Evolutionary conservation across 441 rosid species (phyloP).

Genomic region (Daphne laureola): DNA sequence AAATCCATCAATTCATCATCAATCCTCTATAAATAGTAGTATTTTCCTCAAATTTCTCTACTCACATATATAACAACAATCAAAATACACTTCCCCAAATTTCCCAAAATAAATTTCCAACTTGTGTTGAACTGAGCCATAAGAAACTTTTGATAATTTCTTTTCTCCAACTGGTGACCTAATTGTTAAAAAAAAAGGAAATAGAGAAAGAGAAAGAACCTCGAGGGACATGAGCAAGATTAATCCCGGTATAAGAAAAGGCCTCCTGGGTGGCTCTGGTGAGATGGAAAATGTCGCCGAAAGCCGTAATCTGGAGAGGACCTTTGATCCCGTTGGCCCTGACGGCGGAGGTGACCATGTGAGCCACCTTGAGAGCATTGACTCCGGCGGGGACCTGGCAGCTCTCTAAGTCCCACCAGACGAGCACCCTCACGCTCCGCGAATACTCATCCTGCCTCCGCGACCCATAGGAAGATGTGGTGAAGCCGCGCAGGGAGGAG

Average conservation of each 20-base stretch:
- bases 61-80: too few species aligned
- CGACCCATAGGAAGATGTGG: conserved; percentile 16
- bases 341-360: conserved; percentile 47
- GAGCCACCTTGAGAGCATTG: conserved; percentile 53
- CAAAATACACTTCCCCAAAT: too few species aligned
- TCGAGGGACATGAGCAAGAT: conserved; percentile 54
- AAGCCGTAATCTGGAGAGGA: conserved; percentile 77
- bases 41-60: too few species aligned
- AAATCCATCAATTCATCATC: too few species aligned
- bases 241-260: conserved; percentile 63
- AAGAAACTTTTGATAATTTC: too few species aligned
- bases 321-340: conserved; percentile 78
- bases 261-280: conserved; percentile 72
- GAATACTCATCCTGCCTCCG: conserved; percentile 41
- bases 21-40: too few species aligned
- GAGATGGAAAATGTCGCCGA: conserved; percentile 64
- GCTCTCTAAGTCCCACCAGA: conserved; percentile 99
- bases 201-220: conserved; percentile 24
- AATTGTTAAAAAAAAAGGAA: too few species aligned
- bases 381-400: conserved; percentile 52
- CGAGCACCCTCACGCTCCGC: conserved; percentile 53
- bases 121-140: too few species aligned
- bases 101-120: too few species aligned
- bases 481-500: conserved; percentile 34
- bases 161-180: too few species aligned